Evolutionary conservation across 83 land plant species (phyloP).

Genomic region (Diphasiastrum complanatum): DNA sequence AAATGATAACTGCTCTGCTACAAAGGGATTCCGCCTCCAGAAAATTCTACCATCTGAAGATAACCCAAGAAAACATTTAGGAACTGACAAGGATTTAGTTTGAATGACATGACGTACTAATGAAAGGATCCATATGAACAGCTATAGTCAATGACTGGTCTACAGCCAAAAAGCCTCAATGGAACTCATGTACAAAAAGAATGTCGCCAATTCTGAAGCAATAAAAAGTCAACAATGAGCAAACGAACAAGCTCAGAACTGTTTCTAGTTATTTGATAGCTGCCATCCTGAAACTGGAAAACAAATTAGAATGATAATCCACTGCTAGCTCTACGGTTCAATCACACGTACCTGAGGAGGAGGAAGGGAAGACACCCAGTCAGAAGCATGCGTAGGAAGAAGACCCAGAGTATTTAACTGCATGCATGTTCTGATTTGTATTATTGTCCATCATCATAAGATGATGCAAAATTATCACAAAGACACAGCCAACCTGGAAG

Average conservation of each 20-base stretch:
- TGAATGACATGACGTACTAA: too few relatives aligned
- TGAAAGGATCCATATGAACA: too few relatives aligned
- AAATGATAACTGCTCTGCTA: too few relatives aligned
- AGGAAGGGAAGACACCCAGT: conserved; percentile 89
- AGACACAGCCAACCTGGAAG: not conserved
- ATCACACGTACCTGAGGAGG: conserved; percentile 63
- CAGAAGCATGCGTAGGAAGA: conserved; percentile 91
- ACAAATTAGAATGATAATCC: not conserved
- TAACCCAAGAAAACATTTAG: conserved; percentile 1
- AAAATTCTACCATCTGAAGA: conserved; percentile 39
- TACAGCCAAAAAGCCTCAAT: too few relatives aligned
- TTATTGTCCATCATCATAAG: too few relatives aligned
- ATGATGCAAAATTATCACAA: too few relatives aligned
- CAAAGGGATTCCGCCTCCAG: conserved; percentile 45
- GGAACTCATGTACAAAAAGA: too few relatives aligned
- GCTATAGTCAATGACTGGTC: too few relatives aligned
- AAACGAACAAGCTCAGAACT: not conserved
- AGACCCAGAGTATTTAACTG: conserved; percentile 94
- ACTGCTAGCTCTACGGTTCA: not conserved
- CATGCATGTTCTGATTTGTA: too few relatives aligned
- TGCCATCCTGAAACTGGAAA: too few relatives aligned
- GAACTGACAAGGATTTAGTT: not conserved
- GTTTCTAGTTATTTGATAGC: not conserved
- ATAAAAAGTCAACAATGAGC: too few relatives aligned
- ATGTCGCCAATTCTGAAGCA: too few relatives aligned